A percentile compares a stretch with the other conserved stretches of the same genome.
These are phyloP conservation scores for Boletus hoseneyae DNA, from an alignment of 1,284 basidiomycete species.

Conservation along the genomic window DNA sequence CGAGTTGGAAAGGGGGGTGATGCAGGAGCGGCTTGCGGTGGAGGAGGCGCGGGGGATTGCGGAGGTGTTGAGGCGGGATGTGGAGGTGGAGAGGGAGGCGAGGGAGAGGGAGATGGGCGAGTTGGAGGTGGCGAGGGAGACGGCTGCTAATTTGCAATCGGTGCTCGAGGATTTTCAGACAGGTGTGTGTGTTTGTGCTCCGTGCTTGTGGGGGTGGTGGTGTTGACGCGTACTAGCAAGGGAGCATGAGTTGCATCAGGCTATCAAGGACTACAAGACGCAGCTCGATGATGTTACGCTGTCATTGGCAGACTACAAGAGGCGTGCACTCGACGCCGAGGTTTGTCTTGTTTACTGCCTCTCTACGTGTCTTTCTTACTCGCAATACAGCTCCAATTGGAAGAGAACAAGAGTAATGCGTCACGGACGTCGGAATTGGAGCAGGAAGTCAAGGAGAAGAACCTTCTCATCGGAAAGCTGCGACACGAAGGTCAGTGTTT, in stretches of 20 bases:
- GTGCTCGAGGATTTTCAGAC: conserved; percentile 95
- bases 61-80: conserved; percentile 60
- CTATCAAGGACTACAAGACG: conserved; percentile 77
- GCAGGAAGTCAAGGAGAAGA: conserved; percentile 94
- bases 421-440: conserved; percentile 70
- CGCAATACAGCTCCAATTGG: conserved; percentile 55
- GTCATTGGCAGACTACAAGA: conserved; percentile 81
- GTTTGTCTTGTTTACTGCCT: conserved; percentile 36
- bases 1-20: conserved; percentile 80
- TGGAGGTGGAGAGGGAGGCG: conserved; percentile 61
- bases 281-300: conserved; percentile 70
- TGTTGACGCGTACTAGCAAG: conserved; percentile 39
- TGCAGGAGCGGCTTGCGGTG: conserved; percentile 68
- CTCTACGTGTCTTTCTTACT: conserved; percentile 8
- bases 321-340: conserved; percentile 84
- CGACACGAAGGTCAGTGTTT: conserved; percentile 78
- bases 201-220: neutral
- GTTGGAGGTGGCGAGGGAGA: conserved; percentile 70
- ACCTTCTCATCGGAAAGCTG: conserved; percentile 85
- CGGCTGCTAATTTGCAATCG: conserved; percentile 81
- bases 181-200: conserved; percentile 46
- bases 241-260: conserved; percentile 73
- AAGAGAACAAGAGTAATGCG: conserved; percentile 67
- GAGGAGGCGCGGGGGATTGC: conserved; percentile 64
- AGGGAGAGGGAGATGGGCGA: conserved; percentile 53